phyloP scores from a whole-genome alignment of 495 filamentous ascomycete species.

The Schizothecium vesticola region DNA sequence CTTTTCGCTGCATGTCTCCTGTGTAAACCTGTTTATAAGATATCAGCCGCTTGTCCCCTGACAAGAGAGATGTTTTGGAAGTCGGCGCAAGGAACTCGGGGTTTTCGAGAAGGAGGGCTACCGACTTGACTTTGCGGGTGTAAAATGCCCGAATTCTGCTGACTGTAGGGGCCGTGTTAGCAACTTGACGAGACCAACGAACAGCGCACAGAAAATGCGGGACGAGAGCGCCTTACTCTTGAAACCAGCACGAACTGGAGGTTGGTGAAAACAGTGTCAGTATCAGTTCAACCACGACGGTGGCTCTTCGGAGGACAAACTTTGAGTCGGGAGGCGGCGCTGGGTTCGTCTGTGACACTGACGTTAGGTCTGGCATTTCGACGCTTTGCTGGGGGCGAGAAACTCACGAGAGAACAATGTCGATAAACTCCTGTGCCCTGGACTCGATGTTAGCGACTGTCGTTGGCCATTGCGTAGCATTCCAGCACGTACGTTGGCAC shows the following conservation, averaged over 20 bases:
- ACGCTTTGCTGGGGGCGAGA: background rate
- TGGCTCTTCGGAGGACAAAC: conserved; percentile 16
- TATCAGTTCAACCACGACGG: background rate
- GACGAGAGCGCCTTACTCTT: conserved; percentile 49
- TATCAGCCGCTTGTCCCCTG: background rate
- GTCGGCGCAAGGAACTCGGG: conserved; percentile 38
- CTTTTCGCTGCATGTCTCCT: conserved; percentile 94
- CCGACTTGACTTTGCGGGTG: conserved; percentile 86
- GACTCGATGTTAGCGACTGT: conserved; percentile 3
- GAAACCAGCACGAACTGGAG: conserved; percentile 73
- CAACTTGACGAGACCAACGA: background rate
- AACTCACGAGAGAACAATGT: conserved; percentile 70
- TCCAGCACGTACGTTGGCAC: conserved; percentile 67
- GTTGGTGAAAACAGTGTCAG: conserved; percentile 16
- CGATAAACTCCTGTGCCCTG: conserved; percentile 75
- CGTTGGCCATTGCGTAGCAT: background rate
- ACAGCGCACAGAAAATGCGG: background rate
- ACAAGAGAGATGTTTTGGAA: background rate
- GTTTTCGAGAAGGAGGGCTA: conserved; percentile 23
- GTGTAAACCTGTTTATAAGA: conserved; percentile 57
- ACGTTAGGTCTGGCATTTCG: background rate
- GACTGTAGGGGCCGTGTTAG: conserved; percentile 37
- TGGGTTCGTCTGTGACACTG: conserved; percentile 65
- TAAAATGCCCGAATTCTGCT: conserved; percentile 94
- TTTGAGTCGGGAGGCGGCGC: conserved; percentile 90